Percentiles rank a stretch among this genome's conserved stretches.
Conservation (phyloP, 176 grass and related monocot species). For the Calamus simplicifolius region DNA sequence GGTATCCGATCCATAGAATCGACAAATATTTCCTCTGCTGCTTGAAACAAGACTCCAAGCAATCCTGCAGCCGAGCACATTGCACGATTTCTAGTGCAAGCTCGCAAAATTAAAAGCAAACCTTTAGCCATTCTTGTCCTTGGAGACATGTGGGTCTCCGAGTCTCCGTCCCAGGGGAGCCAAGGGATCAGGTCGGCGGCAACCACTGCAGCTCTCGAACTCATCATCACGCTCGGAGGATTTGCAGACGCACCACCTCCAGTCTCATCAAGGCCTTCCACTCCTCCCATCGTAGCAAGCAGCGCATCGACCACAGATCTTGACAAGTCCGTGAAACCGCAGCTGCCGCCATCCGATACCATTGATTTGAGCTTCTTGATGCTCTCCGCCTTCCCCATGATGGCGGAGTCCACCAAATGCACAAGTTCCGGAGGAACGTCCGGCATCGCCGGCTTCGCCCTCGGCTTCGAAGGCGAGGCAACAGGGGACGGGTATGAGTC, state of each 20-base stretch:
- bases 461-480: constrained; percentile 6
- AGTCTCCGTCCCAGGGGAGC: constrained; percentile 65
- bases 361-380: constrained; percentile 37
- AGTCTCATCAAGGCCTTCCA: constrained; percentile 55
- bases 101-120: constrained; percentile 45
- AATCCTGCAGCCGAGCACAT: constrained; percentile 86
- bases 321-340: constrained; percentile 35
- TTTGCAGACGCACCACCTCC: constrained; percentile 20
- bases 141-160: constrained; percentile 42
- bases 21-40: constrained; percentile 60
- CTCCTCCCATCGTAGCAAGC: constrained; percentile 71
- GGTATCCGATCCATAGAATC: constrained; percentile 20
- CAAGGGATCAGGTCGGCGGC: constrained; percentile 55
- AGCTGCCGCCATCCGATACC: constrained; percentile 17
- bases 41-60: constrained; percentile 45
- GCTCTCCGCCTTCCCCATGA: constrained; percentile 58
- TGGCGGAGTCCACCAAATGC: constrained; percentile 61
- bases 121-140: constrained; percentile 63
- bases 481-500: constrained; percentile 5
- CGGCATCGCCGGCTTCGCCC: constrained; percentile 26
- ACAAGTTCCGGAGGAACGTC: constrained; percentile 59
- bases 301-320: constrained; percentile 71
- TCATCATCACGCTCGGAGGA: constrained; percentile 68
- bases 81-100: constrained; percentile 80
- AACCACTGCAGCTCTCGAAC: constrained; percentile 44